Evolutionary conservation across 2,329 filamentous ascomycete species (phyloP), one percentile per base, ranked within the genome.

Genomic region (Paradendryphiella salina): DNA sequence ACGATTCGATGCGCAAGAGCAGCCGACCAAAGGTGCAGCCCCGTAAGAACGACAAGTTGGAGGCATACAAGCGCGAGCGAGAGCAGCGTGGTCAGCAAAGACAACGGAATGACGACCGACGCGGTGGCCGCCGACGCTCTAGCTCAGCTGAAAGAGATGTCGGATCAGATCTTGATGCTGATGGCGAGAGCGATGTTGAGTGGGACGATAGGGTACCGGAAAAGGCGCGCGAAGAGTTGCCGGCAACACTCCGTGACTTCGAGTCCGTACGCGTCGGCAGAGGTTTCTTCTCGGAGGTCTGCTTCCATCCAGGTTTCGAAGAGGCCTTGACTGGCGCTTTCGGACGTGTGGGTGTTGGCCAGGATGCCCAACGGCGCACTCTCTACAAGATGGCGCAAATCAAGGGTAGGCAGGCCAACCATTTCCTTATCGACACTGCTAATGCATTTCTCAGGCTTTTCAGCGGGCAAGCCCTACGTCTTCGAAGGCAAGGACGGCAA

Each of bases 251-350:
- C 15, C 82, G 81, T n/a, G 90, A 97, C 71, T 85, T 93, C 59
- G 88, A 97, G 68, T 85, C 89, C 42, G 84, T 93, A 45, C 85
- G 90, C 50, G 83, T 99, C 51, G 90, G 92, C 41, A 85, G 94
- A 56, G 88, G 84, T 60, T 89, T 91, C 66, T 96, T 99, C 71
- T 87, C 88, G 5, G 85, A 93, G 66, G 88, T 96, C 47, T 96
- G 91, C 79, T 96, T 96, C 77, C 93, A 92, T 62, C 94, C 94
- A 9, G 87, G 87, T 3, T 96, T 99, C 61, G 89, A 96, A 48
- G 78, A 88, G 7, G 82, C 88, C 23, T 88, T 96, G 64, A 84
- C 80, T 13, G 90, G 90, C 43, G 95, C 91, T 73, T 99, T 88
- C 70, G 87, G 87, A 31, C 89, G 94, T 43, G 85, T 97, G 59